Percentiles rank a stretch among this genome's conserved stretches.
Evolutionary conservation across 2,329 filamentous ascomycete species (phyloP).

Genomic region (Colletotrichum neosansevieriae): DNA sequence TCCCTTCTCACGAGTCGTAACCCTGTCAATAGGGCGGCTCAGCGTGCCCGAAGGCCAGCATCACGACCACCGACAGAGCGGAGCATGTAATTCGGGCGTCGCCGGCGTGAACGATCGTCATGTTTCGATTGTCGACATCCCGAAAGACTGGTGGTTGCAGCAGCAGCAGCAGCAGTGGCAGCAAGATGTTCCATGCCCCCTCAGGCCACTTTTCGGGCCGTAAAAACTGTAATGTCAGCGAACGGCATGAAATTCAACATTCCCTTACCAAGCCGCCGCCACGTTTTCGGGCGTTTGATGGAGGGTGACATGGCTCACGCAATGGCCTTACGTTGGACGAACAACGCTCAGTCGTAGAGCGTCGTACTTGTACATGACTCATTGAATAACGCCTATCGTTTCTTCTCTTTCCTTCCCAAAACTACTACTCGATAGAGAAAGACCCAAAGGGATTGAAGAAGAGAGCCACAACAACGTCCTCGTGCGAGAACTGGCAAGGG

Average conservation of each 20-base stretch:
- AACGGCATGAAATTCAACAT: neutral
- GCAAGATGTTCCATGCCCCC: neutral
- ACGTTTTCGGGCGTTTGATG: conserved; percentile 7
- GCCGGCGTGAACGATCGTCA: conserved; percentile 11
- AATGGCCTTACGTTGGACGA: conserved; percentile 14
- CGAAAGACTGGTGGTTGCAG: conserved; percentile 9
- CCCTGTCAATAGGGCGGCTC: conserved; percentile 22
- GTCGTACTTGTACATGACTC: conserved; percentile 20
- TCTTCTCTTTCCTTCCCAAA: neutral
- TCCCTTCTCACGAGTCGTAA: conserved; percentile 33
- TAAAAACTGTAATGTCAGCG: neutral
- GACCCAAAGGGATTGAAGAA: too few species aligned
- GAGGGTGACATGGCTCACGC: conserved; percentile 33
- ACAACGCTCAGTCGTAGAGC: conserved; percentile 4
- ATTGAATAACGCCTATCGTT: conserved; percentile 4
- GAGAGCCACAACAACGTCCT: neutral
- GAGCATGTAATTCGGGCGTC: neutral
- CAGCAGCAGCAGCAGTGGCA: neutral
- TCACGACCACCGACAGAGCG: conserved; percentile 4
- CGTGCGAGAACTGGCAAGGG: neutral
- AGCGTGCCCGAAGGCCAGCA: neutral
- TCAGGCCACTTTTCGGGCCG: neutral
- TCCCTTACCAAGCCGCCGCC: neutral
- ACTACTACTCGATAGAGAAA: neutral
- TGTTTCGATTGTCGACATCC: conserved; percentile 7